Percentiles rank a stretch among this genome's conserved stretches.
Conservation (phyloP, 2,329 filamentous ascomycete species). For the Penicillium paneum region DNA sequence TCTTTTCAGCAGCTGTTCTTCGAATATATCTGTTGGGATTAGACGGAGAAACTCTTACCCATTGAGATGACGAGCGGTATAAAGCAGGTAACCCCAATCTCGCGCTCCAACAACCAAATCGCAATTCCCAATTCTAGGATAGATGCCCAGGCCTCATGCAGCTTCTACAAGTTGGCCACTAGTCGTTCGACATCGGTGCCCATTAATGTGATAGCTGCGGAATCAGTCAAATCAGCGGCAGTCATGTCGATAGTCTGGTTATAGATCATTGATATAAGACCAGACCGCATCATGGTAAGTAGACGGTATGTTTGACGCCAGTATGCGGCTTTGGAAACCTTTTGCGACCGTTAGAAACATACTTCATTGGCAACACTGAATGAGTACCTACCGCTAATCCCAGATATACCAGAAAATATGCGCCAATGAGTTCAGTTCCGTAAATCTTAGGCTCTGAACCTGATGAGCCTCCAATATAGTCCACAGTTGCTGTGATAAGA, state of each 20-base stretch:
- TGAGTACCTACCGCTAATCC: background rate
- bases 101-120: slow-evolving; percentile 1
- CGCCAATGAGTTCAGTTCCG: background rate
- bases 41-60: background rate
- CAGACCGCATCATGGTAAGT: background rate
- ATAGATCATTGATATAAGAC: slow-evolving; percentile 8
- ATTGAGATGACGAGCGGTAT: slow-evolving; percentile 1
- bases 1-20: background rate
- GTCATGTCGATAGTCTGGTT: slow-evolving; percentile 1
- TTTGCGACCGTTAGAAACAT: background rate
- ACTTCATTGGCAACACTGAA: background rate
- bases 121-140: background rate
- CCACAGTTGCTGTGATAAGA: background rate
- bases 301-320: slow-evolving; percentile 3
- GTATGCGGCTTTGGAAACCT: slow-evolving; percentile 1
- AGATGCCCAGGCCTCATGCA: slow-evolving; percentile 11
- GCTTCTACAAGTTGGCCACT: background rate
- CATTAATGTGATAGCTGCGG: slow-evolving; percentile 5
- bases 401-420: background rate
- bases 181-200: slow-evolving; percentile 3
- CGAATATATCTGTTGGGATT: background rate
- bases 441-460: background rate
- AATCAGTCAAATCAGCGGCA: background rate
- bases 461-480: background rate
- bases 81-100: background rate